Conservation (phyloP, 768 basidiomycete species). For the Neoboletus magnificus region DNA sequence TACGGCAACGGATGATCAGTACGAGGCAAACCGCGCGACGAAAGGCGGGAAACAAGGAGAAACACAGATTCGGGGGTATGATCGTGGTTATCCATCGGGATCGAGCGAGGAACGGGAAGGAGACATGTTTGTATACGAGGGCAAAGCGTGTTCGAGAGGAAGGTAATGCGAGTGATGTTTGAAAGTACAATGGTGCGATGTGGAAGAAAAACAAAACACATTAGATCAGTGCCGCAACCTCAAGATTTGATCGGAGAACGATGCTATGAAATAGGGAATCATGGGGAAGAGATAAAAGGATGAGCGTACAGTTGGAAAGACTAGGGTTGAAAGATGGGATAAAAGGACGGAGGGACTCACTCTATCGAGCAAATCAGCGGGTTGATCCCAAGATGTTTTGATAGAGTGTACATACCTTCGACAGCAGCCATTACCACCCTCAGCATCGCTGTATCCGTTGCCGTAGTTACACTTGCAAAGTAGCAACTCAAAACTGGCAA, state of each 20-base stretch:
- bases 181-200: slow-evolving; percentile 14
- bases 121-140: slow-evolving; percentile 18
- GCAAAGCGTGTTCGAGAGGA: slow-evolving; percentile 12
- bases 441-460: slow-evolving; percentile 85
- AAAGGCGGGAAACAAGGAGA: slow-evolving; percentile 4
- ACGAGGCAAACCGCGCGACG: slow-evolving; percentile 6
- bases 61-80: slow-evolving; percentile 7
- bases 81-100: slow-evolving; percentile 17
- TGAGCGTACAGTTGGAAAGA: slow-evolving; percentile 27
- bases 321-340: slow-evolving; percentile 20
- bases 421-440: slow-evolving; percentile 94
- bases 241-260: slow-evolving; percentile 37
- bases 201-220: slow-evolving; percentile 20
- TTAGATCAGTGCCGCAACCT: slow-evolving; percentile 34
- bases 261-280: slow-evolving; percentile 27
- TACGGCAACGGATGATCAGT: slow-evolving; percentile 20
- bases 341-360: slow-evolving; percentile 50
- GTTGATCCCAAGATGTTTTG: not conserved
- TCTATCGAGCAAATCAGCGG: slow-evolving; percentile 40
- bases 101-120: slow-evolving; percentile 12
- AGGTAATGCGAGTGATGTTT: slow-evolving; percentile 4
- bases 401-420: slow-evolving; percentile 61
- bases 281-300: slow-evolving; percentile 15
- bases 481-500: slow-evolving; percentile 6
- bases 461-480: slow-evolving; percentile 69